Base-by-base conservation (phyloP, 2,329 filamentous ascomycete species). In the Graphiopsis chlorocephala region DNA sequence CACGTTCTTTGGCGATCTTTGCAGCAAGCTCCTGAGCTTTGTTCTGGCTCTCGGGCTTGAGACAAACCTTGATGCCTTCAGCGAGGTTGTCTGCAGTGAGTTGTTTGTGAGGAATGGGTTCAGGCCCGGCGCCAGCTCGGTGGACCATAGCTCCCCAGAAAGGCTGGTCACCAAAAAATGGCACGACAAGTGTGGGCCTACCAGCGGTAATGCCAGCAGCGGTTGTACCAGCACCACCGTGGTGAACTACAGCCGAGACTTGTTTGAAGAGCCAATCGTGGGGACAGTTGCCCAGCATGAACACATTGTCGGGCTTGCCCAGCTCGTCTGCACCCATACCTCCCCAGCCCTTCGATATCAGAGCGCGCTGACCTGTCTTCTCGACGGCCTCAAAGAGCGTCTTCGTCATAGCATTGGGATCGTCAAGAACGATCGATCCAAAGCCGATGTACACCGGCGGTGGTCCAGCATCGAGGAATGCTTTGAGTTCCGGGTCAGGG, bases 371-470 rank as follows among this genome's bases (percentile, higher is more conserved):
- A 4, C 84, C 84, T 12, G 79, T 77, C 53, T 73, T 74, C 60
- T 82, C 79, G 2, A 93, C 82, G 1, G 91, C 90, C 15, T 90
- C 87, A 64, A 93, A 91, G 8, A 94, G 89, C 65, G 88, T 83
- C 23, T 83, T 79, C 0, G 91, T 93, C 77, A 93, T 85, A 0
- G 80, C 85, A 65, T 90, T 85, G 0, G 90, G 90, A 66, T 93
- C 87, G 64, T 93, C 89, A 0, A 93, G 88, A 1, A 94, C 90
- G 61, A 94, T 94, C 0, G 89, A 92, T 0, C 91, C 91, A 70
- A 95, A 95, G 0, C 91, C 91, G 66, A 94, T 91, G 72, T 94
- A 94, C 0, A 94, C 85, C 0, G 91, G 91, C 3, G 90, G 86
- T 1, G 89, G 85, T 0, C 91, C 90, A 26, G 83, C 83, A 17